These are phyloP conservation scores for Saccharomyces hybrid DNA, from an alignment of 1,139 yeast species.

Conservation along the genomic window DNA sequence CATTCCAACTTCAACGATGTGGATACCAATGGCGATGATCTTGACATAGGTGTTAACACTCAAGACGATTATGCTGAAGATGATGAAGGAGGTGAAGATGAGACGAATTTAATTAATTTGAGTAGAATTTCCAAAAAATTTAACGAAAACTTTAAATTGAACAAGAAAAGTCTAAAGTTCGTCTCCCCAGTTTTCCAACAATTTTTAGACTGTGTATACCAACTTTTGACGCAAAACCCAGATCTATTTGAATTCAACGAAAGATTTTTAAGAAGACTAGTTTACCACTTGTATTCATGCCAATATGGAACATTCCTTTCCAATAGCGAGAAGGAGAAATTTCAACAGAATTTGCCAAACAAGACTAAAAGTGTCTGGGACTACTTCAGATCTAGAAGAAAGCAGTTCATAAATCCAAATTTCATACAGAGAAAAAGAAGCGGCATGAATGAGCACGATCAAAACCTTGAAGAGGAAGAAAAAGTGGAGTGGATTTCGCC, in stretches of 20 bases:
- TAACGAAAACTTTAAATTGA: conserved; percentile 1
- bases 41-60: conserved; percentile 11
- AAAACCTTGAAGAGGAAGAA: conserved; percentile 20
- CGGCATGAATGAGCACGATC: not conserved
- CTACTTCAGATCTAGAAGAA: conserved; percentile 68
- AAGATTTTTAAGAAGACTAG: conserved; percentile 70
- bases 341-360: conserved; percentile 35
- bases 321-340: conserved; percentile 62
- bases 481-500: conserved; percentile 54
- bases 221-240: conserved; percentile 65
- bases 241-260: conserved; percentile 78
- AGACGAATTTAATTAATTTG: not conserved
- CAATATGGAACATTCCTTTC: conserved; percentile 88
- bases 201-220: conserved; percentile 84
- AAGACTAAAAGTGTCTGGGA: conserved; percentile 87
- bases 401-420: conserved; percentile 56
- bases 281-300: conserved; percentile 86
- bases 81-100: conserved; percentile 2
- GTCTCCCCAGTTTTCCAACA: conserved; percentile 92
- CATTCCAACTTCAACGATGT: conserved; percentile 15
- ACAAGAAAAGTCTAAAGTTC: conserved; percentile 40
- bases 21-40: conserved; percentile 8
- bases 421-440: conserved; percentile 28
- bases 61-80: conserved; percentile 4
- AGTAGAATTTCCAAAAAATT: not conserved